These are phyloP conservation scores for Aspergillus clavatus DNA, from an alignment of 2,329 filamentous ascomycete genomes.

Conservation along the genomic window DNA sequence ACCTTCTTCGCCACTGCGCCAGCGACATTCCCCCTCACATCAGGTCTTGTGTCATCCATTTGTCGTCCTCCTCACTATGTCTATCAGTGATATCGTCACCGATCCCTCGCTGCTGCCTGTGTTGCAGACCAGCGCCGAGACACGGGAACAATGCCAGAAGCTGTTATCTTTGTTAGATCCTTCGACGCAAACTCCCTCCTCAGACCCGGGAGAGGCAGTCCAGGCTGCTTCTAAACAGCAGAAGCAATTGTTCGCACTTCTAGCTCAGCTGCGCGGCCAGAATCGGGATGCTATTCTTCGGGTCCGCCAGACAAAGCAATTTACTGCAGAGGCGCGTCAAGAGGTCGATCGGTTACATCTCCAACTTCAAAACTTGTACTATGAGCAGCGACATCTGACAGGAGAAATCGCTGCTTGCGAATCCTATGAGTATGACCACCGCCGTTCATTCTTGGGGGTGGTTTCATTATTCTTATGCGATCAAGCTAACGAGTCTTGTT, in stretches of 20 bases:
- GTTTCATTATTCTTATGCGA: not conserved
- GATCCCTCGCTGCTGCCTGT: slow-evolving; percentile 63
- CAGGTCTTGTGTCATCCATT: no score
- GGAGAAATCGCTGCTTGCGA: slow-evolving; percentile 89
- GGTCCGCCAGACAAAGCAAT: slow-evolving; percentile 77
- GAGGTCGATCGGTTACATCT: slow-evolving; percentile 90
- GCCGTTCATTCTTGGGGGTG: no score
- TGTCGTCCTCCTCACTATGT: slow-evolving; percentile 39
- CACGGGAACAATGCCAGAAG: slow-evolving; percentile 65
- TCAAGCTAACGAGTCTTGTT: slow-evolving; percentile 5
- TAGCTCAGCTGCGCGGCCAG: slow-evolving; percentile 73
- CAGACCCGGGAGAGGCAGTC: slow-evolving; percentile 47
- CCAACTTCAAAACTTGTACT: slow-evolving; percentile 91
- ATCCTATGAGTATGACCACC: slow-evolving; percentile 83
- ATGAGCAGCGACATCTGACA: slow-evolving; percentile 85
- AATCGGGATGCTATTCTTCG: slow-evolving; percentile 77
- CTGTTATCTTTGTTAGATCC: slow-evolving; percentile 54
- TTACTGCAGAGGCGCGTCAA: slow-evolving; percentile 79
- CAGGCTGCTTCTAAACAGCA: slow-evolving; percentile 67
- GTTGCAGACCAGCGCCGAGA: slow-evolving; percentile 66
- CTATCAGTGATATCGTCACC: slow-evolving; percentile 55
- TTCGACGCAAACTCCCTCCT: slow-evolving; percentile 36
- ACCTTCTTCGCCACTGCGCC: slow-evolving; percentile 6
- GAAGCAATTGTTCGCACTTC: slow-evolving; percentile 71
- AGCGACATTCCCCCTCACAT: no score